Conservation (phyloP, 2,329 filamentous ascomycete species). For the Hypoxylon sp. region DNA sequence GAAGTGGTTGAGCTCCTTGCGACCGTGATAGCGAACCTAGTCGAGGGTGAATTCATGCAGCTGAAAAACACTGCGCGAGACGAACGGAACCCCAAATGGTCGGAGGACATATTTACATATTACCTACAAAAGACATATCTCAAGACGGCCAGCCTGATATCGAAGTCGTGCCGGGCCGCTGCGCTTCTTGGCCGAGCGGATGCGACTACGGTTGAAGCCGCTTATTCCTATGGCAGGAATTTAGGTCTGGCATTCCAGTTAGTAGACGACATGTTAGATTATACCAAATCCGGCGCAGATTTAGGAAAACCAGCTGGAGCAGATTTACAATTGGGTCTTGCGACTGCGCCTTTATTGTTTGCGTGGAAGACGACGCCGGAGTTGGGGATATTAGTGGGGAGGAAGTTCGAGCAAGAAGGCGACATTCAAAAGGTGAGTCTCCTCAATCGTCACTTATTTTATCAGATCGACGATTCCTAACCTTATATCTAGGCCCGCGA, state of each 20-base stretch:
- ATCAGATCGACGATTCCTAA: slow-evolving; percentile 19
- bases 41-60: slow-evolving; percentile 99
- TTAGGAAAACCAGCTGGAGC: slow-evolving; percentile 96
- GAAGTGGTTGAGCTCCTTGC: slow-evolving; percentile 96
- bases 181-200: slow-evolving; percentile 87
- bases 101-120: slow-evolving; percentile 89
- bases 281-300: slow-evolving; percentile 86
- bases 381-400: slow-evolving; percentile 87
- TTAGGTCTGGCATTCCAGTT: slow-evolving; percentile 95
- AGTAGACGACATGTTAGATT: slow-evolving; percentile 98
- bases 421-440: slow-evolving; percentile 84
- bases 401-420: slow-evolving; percentile 87
- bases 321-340: slow-evolving; percentile 91
- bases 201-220: slow-evolving; percentile 85
- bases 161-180: slow-evolving; percentile 92
- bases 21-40: slow-evolving; percentile 96
- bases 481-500: slow-evolving; percentile 78
- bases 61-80: slow-evolving; percentile 94
- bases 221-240: slow-evolving; percentile 94
- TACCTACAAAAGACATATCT: slow-evolving; percentile 99
- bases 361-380: slow-evolving; percentile 93
- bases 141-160: slow-evolving; percentile 95
- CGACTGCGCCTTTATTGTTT: slow-evolving; percentile 93
- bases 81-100: slow-evolving; percentile 86
- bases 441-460: not conserved